Evolutionary conservation across 2,329 filamentous ascomycete species (phyloP), one percentile per base, ranked within the genome.

Genomic region (Cladophialophora yegresii): DNA sequence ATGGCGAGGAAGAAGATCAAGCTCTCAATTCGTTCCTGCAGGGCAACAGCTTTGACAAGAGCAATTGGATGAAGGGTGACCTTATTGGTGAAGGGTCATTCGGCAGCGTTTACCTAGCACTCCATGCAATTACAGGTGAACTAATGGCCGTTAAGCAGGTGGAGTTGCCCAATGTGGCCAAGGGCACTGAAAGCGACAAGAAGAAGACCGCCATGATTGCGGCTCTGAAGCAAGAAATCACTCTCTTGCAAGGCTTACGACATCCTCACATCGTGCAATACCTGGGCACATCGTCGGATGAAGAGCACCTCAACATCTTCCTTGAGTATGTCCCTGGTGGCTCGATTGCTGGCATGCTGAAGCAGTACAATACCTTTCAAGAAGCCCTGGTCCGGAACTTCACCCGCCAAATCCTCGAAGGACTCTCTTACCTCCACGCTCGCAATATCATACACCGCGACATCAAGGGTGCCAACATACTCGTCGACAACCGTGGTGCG

Each of bases 61-160:
- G 93, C 80, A 96, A 96, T 77, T 99, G 96, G 91, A 98, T 99
- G 92, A 97, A 98, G 81, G 95, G 95, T 74, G 93, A 93, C 33
- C 83, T 98, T 68, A 99, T 99, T 70, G 95, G 95, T 33, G 92
- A 97, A 78, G 95, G 95, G 68, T 97, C 93, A 4, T 99, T 99
- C 73, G 95, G 95, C 73, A 93, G 89, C 71, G 95, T 99, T 59
- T 99, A 96, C 78, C 84, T 99, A 55, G 95, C 95, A 28, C 84
- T 99, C 33, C 95, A 99, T 76, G 91, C 95, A 57, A 90, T 99
- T 61, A 99, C 95, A 20, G 95, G 93, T 73, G 95, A 98, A 79
- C 89, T 99, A 50, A 92, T 99, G 82, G 95, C 95, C 23, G 95
- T 99, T 65, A 99, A 99, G 81, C 95, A 99, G 78, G 95, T 99